These are phyloP conservation scores for Talaromyces sp. DNA, from an alignment of 2,329 filamentous ascomycete genomes.

Conservation along the genomic window DNA sequence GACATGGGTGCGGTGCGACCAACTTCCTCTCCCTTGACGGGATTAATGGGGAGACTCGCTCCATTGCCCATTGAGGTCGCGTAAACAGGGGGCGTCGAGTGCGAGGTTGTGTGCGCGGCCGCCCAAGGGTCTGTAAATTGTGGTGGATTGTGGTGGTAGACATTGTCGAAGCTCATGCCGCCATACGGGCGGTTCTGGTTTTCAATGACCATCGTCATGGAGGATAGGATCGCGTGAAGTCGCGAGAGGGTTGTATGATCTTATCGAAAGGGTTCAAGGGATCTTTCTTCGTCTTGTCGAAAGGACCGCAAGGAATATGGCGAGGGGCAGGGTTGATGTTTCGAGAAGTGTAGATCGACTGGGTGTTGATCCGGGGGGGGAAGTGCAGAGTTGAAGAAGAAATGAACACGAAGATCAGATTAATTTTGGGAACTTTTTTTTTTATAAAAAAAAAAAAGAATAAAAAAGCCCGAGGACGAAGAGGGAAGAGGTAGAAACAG, in stretches of 20 bases:
- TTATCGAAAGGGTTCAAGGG: background rate
- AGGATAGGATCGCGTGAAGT: slow-evolving; percentile 37
- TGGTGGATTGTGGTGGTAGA: slow-evolving; percentile 64
- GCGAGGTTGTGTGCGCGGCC: slow-evolving; percentile 59
- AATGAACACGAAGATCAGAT: slow-evolving; percentile 22
- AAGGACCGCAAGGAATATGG: background rate
- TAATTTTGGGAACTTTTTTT: background rate
- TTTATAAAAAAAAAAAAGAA: background rate
- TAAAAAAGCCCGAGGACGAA: background rate
- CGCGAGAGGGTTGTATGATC: background rate
- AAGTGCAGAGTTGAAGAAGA: slow-evolving; percentile 17
- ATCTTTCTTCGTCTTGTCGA: background rate
- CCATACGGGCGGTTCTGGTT: slow-evolving; percentile 80
- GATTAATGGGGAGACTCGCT: slow-evolving; percentile 58
- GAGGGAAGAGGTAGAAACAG: slow-evolving; percentile 25
- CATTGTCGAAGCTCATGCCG: slow-evolving; percentile 77
- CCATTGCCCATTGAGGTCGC: slow-evolving; percentile 64
- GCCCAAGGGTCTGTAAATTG: slow-evolving; percentile 93
- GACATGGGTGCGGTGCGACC: slow-evolving; percentile 63
- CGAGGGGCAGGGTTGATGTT: background rate
- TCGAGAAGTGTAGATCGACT: slow-evolving; percentile 14
- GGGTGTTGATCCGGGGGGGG: slow-evolving; percentile 19
- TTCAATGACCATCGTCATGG: slow-evolving; percentile 96
- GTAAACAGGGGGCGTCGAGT: slow-evolving; percentile 64
- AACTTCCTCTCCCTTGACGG: slow-evolving; percentile 60